Conservation (phyloP, 108 stramenopile genomes). For the Fistulifera pelliculosa region DNA sequence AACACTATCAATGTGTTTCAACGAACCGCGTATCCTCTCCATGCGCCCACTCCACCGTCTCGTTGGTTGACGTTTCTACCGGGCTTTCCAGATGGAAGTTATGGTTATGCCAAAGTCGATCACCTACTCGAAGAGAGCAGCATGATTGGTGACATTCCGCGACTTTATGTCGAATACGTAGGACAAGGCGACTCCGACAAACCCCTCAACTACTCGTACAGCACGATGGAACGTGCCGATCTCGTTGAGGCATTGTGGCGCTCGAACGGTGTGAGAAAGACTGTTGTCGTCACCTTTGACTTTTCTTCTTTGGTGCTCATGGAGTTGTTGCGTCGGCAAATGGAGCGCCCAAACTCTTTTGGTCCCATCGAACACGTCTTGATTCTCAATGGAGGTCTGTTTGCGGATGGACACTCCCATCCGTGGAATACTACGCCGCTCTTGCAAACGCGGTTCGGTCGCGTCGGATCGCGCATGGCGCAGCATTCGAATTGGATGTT, state of each 20-base stretch:
- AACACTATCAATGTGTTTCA: constrained; percentile 6
- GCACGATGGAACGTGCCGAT: constrained; percentile 14
- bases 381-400: constrained; percentile 9
- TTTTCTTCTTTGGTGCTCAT: constrained; percentile 14
- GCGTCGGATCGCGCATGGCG: background rate
- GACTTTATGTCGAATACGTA: constrained; percentile 16
- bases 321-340: constrained; percentile 16
- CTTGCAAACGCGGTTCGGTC: background rate
- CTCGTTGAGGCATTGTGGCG: constrained; percentile 14
- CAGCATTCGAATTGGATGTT: constrained; percentile 7
- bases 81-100: constrained; percentile 11
- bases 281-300: constrained; percentile 7
- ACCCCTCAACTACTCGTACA: constrained; percentile 4
- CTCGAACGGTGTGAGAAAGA: constrained; percentile 5
- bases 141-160: background rate
- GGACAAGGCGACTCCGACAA: constrained; percentile 12
- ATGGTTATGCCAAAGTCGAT: constrained; percentile 10
- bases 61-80: constrained; percentile 17
- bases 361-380: constrained; percentile 11
- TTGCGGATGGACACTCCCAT: constrained; percentile 9
- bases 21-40: background rate
- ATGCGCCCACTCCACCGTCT: background rate
- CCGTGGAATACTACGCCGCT: constrained; percentile 2
- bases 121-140: background rate
- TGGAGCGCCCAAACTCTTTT: constrained; percentile 3